Evolutionary conservation across 2,329 filamentous ascomycete species (phyloP).

Genomic region (Diaporthe capsici): DNA sequence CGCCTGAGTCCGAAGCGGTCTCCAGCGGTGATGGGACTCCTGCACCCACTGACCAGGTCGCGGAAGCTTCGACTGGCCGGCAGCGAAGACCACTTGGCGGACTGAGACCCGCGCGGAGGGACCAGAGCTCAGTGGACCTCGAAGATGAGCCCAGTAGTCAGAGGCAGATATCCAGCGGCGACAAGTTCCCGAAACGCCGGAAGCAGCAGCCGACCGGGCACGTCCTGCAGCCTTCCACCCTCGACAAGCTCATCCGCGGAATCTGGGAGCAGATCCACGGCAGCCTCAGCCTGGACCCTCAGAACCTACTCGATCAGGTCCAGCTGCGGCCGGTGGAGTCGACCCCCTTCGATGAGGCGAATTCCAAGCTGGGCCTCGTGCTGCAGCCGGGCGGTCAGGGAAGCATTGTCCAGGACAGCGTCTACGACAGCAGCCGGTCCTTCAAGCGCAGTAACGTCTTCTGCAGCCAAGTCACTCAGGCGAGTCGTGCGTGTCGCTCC

Average conservation of each 20-base stretch:
- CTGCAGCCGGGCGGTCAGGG: conserved; percentile 17
- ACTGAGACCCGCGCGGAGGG: conserved; percentile 8
- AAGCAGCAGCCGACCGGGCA: conserved; percentile 28
- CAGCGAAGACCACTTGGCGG: conserved; percentile 16
- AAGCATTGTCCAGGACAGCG: conserved; percentile 17
- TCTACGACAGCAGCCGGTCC: conserved; percentile 38
- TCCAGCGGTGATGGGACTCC: not conserved
- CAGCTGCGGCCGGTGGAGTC: conserved; percentile 38
- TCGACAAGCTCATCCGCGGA: conserved; percentile 51
- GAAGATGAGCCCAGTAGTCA: conserved; percentile 11
- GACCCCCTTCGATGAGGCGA: not conserved
- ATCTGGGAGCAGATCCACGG: conserved; percentile 54
- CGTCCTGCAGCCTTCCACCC: conserved; percentile 42
- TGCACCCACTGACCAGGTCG: not conserved
- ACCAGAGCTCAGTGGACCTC: not conserved
- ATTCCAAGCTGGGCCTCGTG: conserved; percentile 21
- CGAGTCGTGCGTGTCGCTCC: conserved; percentile 67
- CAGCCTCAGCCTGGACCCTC: conserved; percentile 48
- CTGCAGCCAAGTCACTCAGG: conserved; percentile 52
- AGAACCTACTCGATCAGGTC: conserved; percentile 48
- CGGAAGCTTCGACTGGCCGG: conserved; percentile 3
- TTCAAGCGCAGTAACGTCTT: conserved; percentile 52
- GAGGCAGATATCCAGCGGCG: conserved; percentile 22
- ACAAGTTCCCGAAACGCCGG: conserved; percentile 26
- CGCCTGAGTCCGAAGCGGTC: not conserved